Evolutionary conservation across 2,329 filamentous ascomycete species (phyloP).

Genomic region (Colletotrichum gloeosporioides): DNA sequence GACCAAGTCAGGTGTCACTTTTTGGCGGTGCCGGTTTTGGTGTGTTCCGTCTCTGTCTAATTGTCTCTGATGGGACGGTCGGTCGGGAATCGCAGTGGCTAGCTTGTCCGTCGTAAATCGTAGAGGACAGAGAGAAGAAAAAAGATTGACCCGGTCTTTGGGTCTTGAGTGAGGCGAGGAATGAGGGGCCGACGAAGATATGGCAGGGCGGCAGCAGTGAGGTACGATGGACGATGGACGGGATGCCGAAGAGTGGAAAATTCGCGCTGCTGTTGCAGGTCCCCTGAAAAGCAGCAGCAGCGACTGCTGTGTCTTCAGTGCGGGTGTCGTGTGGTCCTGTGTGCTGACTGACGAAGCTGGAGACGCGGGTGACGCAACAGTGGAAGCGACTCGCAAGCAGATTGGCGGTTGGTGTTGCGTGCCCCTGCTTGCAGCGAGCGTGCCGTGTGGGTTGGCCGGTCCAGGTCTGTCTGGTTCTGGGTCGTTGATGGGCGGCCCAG

Average conservation of each 20-base stretch:
- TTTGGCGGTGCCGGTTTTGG: neutral
- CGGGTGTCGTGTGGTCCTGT: neutral
- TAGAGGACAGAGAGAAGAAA: neutral
- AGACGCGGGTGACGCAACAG: constrained; percentile 17
- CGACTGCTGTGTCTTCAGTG: neutral
- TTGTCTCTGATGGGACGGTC: neutral
- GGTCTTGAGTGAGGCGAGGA: neutral
- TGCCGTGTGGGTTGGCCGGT: neutral
- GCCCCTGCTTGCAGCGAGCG: constrained; percentile 11
- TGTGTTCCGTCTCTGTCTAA: neutral
- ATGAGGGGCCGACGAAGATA: neutral
- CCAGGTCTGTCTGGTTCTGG: neutral
- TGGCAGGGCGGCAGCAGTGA: neutral
- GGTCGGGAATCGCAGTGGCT: neutral
- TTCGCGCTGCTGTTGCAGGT: neutral
- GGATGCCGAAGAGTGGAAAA: neutral
- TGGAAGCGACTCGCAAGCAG: neutral
- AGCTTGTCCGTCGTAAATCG: neutral
- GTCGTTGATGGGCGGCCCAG: constrained; percentile 7
- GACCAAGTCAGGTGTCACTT: neutral
- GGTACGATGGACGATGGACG: neutral
- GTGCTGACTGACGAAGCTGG: constrained; percentile 11
- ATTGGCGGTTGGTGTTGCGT: neutral
- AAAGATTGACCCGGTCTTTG: neutral
- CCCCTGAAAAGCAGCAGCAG: neutral